Conservation (phyloP, 371 early-diverging fungal genomes). For the Apophysomyces ossiformis region DNA sequence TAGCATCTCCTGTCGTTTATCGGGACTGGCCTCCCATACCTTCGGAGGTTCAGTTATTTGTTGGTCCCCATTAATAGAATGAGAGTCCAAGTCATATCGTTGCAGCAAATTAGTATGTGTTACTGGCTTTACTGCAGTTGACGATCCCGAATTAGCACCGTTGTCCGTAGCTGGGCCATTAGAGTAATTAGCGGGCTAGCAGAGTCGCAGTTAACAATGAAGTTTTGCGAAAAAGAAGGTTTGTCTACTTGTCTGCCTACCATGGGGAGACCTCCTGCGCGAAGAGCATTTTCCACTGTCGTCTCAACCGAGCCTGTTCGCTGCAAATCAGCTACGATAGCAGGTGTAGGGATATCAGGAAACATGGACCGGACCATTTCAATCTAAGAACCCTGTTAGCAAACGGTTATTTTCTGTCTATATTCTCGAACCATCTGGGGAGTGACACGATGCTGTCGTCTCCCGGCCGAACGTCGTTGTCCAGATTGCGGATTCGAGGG, state of each 20-base stretch:
- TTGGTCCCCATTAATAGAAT: conserved; percentile 26
- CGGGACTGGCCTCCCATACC: conserved; percentile 78
- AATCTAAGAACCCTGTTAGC: conserved; percentile 47
- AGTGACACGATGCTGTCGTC: conserved; percentile 59
- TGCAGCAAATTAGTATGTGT: conserved; percentile 52
- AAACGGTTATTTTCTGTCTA: neutral
- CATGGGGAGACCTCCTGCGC: conserved; percentile 74
- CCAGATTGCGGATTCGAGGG: conserved; percentile 37
- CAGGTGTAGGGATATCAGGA: conserved; percentile 82
- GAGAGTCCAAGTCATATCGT: conserved; percentile 57
- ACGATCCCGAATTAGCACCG: conserved; percentile 41
- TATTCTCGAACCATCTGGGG: conserved; percentile 62
- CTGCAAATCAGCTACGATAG: conserved; percentile 83
- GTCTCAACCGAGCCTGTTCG: conserved; percentile 87
- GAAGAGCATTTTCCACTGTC: conserved; percentile 88
- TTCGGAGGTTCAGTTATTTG: conserved; percentile 68
- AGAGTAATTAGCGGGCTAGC: conserved; percentile 19
- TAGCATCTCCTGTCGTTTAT: conserved; percentile 77
- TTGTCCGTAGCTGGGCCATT: conserved; percentile 22
- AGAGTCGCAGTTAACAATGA: conserved; percentile 7
- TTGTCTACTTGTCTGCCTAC: conserved; percentile 35
- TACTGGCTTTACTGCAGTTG: conserved; percentile 37
- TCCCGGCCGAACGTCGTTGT: conserved; percentile 42
- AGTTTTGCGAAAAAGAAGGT: neutral
- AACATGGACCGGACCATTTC: conserved; percentile 85